These are phyloP conservation scores for Endotrypanum monterogeii DNA, from an alignment of 208 protist genomes.

Conservation along the genomic window DNA sequence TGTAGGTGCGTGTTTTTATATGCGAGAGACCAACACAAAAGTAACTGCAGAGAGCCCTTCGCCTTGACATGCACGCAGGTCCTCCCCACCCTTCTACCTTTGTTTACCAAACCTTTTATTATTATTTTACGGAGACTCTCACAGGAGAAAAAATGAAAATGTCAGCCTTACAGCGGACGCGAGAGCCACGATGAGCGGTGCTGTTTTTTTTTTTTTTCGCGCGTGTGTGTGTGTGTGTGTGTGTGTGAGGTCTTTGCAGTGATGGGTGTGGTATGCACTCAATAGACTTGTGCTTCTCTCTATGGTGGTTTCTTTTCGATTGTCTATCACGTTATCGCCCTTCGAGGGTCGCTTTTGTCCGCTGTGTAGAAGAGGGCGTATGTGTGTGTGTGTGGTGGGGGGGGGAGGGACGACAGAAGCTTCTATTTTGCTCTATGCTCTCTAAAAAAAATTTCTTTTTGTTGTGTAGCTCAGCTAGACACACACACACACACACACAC, in stretches of 20 bases:
- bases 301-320: neutral
- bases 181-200: no score
- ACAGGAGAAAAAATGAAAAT: no score
- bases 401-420: neutral
- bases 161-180: no score
- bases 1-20: neutral
- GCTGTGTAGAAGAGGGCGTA: neutral
- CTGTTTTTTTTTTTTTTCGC: no score
- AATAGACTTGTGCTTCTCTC: neutral
- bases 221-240: constrained; percentile 1
- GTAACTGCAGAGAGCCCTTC: neutral
- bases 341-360: neutral
- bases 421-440: constrained; percentile 3
- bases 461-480: neutral
- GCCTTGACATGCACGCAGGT: neutral
- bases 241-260: neutral
- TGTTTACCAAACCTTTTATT: no score
- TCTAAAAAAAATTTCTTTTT: neutral
- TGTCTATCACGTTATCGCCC: neutral
- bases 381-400: neutral
- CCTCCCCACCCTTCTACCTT: no score
- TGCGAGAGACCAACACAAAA: neutral
- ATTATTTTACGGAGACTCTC: no score
- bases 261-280: no score
- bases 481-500: neutral